Evolutionary conservation across 2,329 filamentous ascomycete species (phyloP).

Genomic region (Ceratocystis ficicola): DNA sequence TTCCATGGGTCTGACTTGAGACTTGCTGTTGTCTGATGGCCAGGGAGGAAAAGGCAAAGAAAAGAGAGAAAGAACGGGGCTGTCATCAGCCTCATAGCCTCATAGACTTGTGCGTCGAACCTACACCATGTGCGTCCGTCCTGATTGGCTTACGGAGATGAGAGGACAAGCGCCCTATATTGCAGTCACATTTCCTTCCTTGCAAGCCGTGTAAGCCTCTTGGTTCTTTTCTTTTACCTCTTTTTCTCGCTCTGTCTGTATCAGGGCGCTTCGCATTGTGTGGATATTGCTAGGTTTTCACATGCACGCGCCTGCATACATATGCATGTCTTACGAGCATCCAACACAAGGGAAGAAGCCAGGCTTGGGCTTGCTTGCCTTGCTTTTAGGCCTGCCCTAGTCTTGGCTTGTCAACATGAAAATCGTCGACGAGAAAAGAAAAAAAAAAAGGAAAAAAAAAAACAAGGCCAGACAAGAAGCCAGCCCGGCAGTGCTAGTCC

Average conservation of each 20-base stretch:
- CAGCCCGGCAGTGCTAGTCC: slow-evolving; percentile 8
- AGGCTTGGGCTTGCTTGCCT: background rate
- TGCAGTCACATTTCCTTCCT: background rate
- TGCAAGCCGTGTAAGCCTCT: background rate
- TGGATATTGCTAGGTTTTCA: too few species aligned
- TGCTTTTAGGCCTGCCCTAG: too few species aligned
- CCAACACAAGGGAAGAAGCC: background rate
- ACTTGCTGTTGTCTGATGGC: background rate
- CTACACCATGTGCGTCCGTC: background rate
- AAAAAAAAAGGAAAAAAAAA: too few species aligned
- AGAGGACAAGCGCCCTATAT: background rate
- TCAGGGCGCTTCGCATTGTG: background rate
- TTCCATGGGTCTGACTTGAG: background rate
- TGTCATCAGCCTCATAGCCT: background rate
- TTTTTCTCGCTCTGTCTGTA: background rate
- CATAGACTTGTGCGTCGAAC: background rate
- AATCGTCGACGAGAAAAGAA: background rate
- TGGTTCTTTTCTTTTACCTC: background rate
- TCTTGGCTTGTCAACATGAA: background rate
- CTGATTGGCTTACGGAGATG: background rate
- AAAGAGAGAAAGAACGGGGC: background rate
- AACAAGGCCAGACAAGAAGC: background rate
- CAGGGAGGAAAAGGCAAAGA: background rate
- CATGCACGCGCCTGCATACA: background rate
- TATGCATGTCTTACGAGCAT: slow-evolving; percentile 1